Evolutionary conservation across 1,139 yeast genomes (phyloP).

Genomic region (Saccharomycopsis crataegensis): DNA sequence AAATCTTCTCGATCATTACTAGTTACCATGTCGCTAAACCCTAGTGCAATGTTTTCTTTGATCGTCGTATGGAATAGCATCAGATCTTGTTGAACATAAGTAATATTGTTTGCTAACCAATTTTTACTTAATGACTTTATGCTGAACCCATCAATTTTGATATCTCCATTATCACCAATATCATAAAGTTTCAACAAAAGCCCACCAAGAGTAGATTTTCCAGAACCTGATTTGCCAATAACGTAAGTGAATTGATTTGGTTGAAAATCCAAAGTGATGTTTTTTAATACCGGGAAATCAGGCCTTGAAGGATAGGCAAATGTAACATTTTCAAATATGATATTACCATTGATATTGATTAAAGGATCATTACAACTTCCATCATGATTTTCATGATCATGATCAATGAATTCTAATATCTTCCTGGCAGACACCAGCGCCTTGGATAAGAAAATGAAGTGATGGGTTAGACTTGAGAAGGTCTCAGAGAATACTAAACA

Average conservation of each 20-base stretch:
- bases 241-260: conserved; percentile 49
- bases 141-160: conserved; percentile 48
- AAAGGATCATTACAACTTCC: background rate
- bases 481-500: conserved; percentile 64
- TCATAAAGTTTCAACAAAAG: conserved; percentile 55
- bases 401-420: conserved; percentile 28
- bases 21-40: conserved; percentile 28
- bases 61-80: conserved; percentile 58
- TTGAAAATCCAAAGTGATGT: conserved; percentile 39
- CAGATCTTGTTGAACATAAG: conserved; percentile 67
- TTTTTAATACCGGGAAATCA: conserved; percentile 35
- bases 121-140: conserved; percentile 35
- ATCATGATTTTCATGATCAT: background rate
- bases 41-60: conserved; percentile 53
- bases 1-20: background rate
- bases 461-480: conserved; percentile 43
- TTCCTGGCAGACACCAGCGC: conserved; percentile 54
- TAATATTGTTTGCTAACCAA: conserved; percentile 58
- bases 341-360: conserved; percentile 30
- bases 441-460: conserved; percentile 50
- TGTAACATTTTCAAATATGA: conserved; percentile 43
- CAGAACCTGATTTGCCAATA: conserved; percentile 85
- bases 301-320: conserved; percentile 60
- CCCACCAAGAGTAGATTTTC: conserved; percentile 75
- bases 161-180: conserved; percentile 35